Evolutionary conservation across 768 basidiomycete species (phyloP).

Genomic region (Cubamyces sp.): DNA sequence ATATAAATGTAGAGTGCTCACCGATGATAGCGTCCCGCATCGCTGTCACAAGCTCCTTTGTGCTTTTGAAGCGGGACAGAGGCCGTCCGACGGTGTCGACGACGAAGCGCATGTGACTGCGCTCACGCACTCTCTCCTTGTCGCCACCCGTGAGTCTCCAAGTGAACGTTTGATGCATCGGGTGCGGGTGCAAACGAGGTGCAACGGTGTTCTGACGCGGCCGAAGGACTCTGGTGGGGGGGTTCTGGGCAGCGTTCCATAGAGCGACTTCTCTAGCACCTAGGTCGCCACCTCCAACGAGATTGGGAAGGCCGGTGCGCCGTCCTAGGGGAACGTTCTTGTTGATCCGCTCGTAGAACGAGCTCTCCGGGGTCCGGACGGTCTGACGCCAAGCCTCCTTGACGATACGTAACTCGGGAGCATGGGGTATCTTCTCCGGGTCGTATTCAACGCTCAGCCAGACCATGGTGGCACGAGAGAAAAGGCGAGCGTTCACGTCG

Average conservation of each 20-base stretch:
- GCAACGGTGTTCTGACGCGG: too few species aligned
- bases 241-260: too few species aligned
- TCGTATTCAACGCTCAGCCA: constrained; percentile 19
- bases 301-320: not conserved
- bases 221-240: too few species aligned
- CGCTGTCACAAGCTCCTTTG: constrained; percentile 17
- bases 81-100: constrained; percentile 14
- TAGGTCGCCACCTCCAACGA: not conserved
- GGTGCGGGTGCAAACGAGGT: not conserved
- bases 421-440: too few species aligned
- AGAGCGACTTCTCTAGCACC: not conserved
- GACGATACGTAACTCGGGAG: not conserved
- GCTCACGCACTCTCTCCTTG: not conserved
- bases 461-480: constrained; percentile 20
- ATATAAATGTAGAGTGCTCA: not conserved
- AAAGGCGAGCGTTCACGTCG: constrained; percentile 15
- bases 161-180: constrained; percentile 14
- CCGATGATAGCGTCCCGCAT: constrained; percentile 21
- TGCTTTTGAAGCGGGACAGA: constrained; percentile 7
- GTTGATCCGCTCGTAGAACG: constrained; percentile 8
- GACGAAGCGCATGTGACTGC: constrained; percentile 20
- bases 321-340: not conserved
- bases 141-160: not conserved
- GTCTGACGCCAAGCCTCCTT: constrained; percentile 24
- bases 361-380: constrained; percentile 4